These are phyloP conservation scores for Globisporangium polare DNA, from an alignment of 352 stramenopile species.

Conservation along the genomic window DNA sequence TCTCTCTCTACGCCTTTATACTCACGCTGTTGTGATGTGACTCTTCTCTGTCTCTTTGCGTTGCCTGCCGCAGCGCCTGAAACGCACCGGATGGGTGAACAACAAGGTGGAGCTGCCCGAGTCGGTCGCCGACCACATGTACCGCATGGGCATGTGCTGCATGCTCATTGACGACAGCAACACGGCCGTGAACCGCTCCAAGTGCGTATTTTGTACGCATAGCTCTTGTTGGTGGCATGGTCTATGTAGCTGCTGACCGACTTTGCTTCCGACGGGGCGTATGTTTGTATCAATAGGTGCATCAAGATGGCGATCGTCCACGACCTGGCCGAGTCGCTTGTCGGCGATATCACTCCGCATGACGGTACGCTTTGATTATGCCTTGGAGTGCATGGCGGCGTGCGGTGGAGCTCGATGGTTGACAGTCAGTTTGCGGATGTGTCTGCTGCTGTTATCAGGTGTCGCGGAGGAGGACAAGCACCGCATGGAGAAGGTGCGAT, in stretches of 20 bases:
- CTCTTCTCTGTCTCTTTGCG: not conserved
- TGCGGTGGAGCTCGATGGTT: not conserved
- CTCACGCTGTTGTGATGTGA: not conserved
- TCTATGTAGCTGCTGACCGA: not conserved
- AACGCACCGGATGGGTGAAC: slow-evolving; percentile 93
- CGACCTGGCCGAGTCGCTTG: slow-evolving; percentile 90
- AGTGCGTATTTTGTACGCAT: slow-evolving; percentile 21
- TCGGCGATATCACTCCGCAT: slow-evolving; percentile 92
- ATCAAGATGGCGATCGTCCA: slow-evolving; percentile 93
- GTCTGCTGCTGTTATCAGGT: slow-evolving; percentile 24
- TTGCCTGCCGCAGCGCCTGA: slow-evolving; percentile 52
- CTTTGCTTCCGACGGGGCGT: not conserved
- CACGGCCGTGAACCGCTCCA: slow-evolving; percentile 56
- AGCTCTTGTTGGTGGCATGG: slow-evolving; percentile 1
- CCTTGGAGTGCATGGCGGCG: not conserved
- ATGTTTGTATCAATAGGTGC: slow-evolving; percentile 34
- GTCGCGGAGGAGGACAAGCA: slow-evolving; percentile 90
- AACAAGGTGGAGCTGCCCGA: slow-evolving; percentile 86
- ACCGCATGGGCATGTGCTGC: slow-evolving; percentile 90
- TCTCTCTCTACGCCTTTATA: not conserved
- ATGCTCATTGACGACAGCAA: slow-evolving; percentile 84
- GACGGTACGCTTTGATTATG: slow-evolving; percentile 42
- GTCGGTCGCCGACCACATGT: slow-evolving; percentile 93
- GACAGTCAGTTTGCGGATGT: not conserved
- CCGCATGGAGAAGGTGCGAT: slow-evolving; percentile 73